These are phyloP conservation scores for Sphagnum fallax DNA, from an alignment of 228 moss, liverwort and hornwort genomes.

Conservation along the genomic window DNA sequence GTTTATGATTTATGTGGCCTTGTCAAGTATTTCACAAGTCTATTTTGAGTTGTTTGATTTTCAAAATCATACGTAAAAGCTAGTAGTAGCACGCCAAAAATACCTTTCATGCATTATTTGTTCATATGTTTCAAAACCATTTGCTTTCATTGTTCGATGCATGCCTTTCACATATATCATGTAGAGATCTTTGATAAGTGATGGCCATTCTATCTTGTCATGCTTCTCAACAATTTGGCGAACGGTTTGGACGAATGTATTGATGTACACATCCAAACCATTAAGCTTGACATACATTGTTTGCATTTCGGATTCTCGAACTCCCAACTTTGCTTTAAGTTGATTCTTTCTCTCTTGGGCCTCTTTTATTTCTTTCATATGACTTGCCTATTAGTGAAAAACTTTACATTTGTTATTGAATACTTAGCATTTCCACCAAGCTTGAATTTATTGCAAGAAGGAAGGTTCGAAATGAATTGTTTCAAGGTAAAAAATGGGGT, in stretches of 20 bases:
- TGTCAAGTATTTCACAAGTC: background rate
- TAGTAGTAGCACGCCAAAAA: background rate
- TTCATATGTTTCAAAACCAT: conserved; percentile 39
- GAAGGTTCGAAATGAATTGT: too few relatives aligned
- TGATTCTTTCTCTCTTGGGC: conserved; percentile 27
- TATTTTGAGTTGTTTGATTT: background rate
- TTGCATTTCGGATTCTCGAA: conserved; percentile 34
- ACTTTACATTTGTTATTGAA: too few relatives aligned
- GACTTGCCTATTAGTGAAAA: conserved; percentile 15
- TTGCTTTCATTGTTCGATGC: conserved; percentile 34
- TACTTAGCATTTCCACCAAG: too few relatives aligned
- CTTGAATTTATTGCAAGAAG: too few relatives aligned
- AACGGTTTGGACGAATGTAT: conserved; percentile 37
- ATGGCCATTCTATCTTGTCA: conserved; percentile 39
- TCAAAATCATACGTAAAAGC: background rate
- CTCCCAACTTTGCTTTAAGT: conserved; percentile 28
- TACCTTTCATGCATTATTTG: conserved; percentile 65
- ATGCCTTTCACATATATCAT: conserved; percentile 47
- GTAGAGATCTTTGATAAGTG: conserved; percentile 52
- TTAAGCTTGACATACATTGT: conserved; percentile 37
- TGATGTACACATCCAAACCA: conserved; percentile 28
- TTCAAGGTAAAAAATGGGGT: too few relatives aligned
- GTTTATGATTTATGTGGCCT: background rate
- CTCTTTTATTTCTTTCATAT: conserved; percentile 42
- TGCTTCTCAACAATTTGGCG: conserved; percentile 63